Evolutionary conservation across 164 flowering plant species (phyloP), one percentile per base, ranked within the genome.

Genomic region (Akebia trifoliata): DNA sequence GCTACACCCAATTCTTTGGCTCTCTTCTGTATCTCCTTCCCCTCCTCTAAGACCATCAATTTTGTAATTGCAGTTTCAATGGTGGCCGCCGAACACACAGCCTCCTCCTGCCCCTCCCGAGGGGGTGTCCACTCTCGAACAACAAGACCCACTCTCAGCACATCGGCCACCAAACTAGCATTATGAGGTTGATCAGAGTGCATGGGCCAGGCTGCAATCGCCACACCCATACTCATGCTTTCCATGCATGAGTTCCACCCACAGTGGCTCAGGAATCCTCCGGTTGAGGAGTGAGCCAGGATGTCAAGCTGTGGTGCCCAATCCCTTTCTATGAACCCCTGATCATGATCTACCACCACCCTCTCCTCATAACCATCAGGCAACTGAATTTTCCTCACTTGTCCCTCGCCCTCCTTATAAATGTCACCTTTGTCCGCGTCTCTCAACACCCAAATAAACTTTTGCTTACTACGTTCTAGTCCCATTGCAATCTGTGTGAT

Each of bases 131-230:
- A 81, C 0, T 75, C 81, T 55, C 55, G 69, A 17, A 78, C 78
- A 21, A 63, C 62, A 7, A 76, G 1, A 2, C 91, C 95, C 8
- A 77, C 52, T 35, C 51, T 70, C 3, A 85, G 71, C 48, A 77
- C 50, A 25, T 72, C 28, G 0, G 81, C 69, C 10, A 85, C 56
- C 34, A 87, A 59, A 18, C 68, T 58, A 0, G 76, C 28, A 55
- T 85, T 84, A 47, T 75, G 63, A 0, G 86, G 89, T 72, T 88
- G 96, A 54, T 88, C 93, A 0, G 96, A 78, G 59, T 80, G 86
- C 82, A 88, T 79, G 0, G 93, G 93, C 93, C 90, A 85, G 0
- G 89, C 76, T 1, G 63, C 82, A 0, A 84, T 73, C 0, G 94
- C 86, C 36, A 77, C 80, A 0, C 85, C 85, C 71, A 69, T 62